Percentiles rank a stretch among this genome's conserved stretches.
phyloP scores from a whole-genome alignment of 176 grass and related monocot genomes.

The Melocanna baccifera region DNA sequence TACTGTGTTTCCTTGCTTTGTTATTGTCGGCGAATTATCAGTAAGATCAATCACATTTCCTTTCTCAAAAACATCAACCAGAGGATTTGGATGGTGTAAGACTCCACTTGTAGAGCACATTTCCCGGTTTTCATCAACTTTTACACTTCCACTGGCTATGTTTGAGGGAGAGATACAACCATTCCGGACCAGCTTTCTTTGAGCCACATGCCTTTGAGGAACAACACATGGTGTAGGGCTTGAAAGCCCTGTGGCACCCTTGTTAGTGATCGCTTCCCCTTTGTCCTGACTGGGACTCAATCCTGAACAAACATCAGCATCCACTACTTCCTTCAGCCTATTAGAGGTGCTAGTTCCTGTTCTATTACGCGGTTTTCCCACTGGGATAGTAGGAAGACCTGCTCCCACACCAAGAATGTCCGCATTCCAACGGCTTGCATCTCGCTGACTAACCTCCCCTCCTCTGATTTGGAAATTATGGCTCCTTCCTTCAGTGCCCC shows the following conservation, averaged over 20 bases:
- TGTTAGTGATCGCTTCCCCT: slow-evolving; percentile 33
- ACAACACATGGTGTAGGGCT: slow-evolving; percentile 21
- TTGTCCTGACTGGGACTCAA: slow-evolving; percentile 25
- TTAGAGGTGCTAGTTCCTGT: slow-evolving; percentile 29
- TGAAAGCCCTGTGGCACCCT: slow-evolving; percentile 15
- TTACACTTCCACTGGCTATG: slow-evolving; percentile 32
- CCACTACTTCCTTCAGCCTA: slow-evolving; percentile 38
- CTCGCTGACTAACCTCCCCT: slow-evolving; percentile 7
- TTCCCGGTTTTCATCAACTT: slow-evolving; percentile 34
- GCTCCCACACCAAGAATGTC: slow-evolving; percentile 28
- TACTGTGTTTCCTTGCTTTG: slow-evolving; percentile 24
- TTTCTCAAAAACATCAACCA: slow-evolving; percentile 16
- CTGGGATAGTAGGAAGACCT: slow-evolving; percentile 27
- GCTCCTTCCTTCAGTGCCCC: slow-evolving; percentile 16
- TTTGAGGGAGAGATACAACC: slow-evolving; percentile 68
- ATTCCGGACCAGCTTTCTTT: slow-evolving; percentile 55
- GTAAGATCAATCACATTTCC: slow-evolving; percentile 44
- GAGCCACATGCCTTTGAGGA: slow-evolving; percentile 50
- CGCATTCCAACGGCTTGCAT: neutral
- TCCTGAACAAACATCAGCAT: slow-evolving; percentile 34
- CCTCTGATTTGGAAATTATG: slow-evolving; percentile 20
- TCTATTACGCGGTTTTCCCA: slow-evolving; percentile 35
- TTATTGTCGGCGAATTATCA: slow-evolving; percentile 44
- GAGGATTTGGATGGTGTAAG: slow-evolving; percentile 12
- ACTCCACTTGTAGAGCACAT: slow-evolving; percentile 24